phyloP scores from a whole-genome alignment of 1,139 yeast species.

The Taiozyma sp. region DNA sequence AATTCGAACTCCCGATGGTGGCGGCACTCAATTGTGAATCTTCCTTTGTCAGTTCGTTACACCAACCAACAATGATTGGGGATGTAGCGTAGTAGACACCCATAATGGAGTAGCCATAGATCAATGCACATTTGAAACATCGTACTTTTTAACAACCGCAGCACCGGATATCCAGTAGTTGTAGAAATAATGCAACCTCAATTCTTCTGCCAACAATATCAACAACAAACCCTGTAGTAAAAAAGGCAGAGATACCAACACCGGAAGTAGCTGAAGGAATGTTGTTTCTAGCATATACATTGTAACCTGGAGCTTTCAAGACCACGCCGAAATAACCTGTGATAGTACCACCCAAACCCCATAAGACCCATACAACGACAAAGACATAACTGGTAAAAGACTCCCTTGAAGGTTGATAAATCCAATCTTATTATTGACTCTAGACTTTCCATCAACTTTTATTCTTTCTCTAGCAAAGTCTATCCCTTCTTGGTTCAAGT shows the following conservation, averaged over 20 bases:
- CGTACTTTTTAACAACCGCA: slow-evolving; percentile 12
- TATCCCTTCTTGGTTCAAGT: slow-evolving; percentile 12
- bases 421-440: slow-evolving; percentile 7
- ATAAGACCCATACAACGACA: slow-evolving; percentile 10
- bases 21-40: slow-evolving; percentile 18
- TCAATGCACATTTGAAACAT: slow-evolving; percentile 15
- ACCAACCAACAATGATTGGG: slow-evolving; percentile 17
- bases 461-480: slow-evolving; percentile 9
- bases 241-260: slow-evolving; percentile 35
- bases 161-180: slow-evolving; percentile 14
- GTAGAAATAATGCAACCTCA: slow-evolving; percentile 4
- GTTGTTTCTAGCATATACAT: slow-evolving; percentile 37
- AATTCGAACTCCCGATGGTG: slow-evolving; percentile 17
- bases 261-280: slow-evolving; percentile 42
- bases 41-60: slow-evolving; percentile 17
- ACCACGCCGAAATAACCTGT: slow-evolving; percentile 6
- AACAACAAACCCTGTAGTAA: slow-evolving; percentile 34
- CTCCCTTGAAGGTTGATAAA: slow-evolving; percentile 6
- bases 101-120: slow-evolving; percentile 13
- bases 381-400: slow-evolving; percentile 13
- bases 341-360: slow-evolving; percentile 7
- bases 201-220: slow-evolving; percentile 21
- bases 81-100: slow-evolving; percentile 16
- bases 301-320: slow-evolving; percentile 32
- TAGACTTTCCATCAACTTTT: slow-evolving; percentile 12